Percentiles rank a stretch among this genome's conserved stretches.
These are phyloP conservation scores for Naganishia liquefaciens DNA, from an alignment of 1,284 basidiomycete genomes.

Conservation along the genomic window DNA sequence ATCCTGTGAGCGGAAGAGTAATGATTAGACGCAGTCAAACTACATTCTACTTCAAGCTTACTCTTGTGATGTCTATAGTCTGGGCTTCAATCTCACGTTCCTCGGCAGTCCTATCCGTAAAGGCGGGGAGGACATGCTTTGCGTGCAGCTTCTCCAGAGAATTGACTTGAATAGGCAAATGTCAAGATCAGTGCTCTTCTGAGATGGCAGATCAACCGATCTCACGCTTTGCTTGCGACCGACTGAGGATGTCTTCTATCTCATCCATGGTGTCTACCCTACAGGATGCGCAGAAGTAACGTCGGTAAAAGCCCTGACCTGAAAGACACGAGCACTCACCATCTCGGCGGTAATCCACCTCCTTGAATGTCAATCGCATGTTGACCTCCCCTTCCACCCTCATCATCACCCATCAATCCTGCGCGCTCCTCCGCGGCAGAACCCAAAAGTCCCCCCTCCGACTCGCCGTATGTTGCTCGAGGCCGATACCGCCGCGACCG, in stretches of 20 bases:
- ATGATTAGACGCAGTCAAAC: neutral
- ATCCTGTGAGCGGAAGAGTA: conserved; percentile 60
- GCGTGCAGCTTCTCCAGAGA: conserved; percentile 89
- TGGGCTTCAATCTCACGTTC: conserved; percentile 89
- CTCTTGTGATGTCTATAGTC: conserved; percentile 84
- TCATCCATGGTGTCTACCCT: conserved; percentile 91
- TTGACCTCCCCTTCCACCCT: conserved; percentile 34
- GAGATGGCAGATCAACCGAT: conserved; percentile 36
- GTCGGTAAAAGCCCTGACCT: conserved; percentile 3
- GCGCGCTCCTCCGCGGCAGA: conserved; percentile 26
- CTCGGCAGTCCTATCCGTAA: conserved; percentile 88
- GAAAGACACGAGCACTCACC: conserved; percentile 56
- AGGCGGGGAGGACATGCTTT: conserved; percentile 92
- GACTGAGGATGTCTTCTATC: conserved; percentile 74
- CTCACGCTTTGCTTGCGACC: conserved; percentile 76
- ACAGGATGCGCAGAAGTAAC: conserved; percentile 29
- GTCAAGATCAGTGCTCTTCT: too few relatives aligned
- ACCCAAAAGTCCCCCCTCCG: conserved; percentile 56
- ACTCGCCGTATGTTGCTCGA: conserved; percentile 60
- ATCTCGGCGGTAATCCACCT: conserved; percentile 64
- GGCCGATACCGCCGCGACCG: conserved; percentile 45
- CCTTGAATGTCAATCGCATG: conserved; percentile 61
- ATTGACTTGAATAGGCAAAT: too few relatives aligned
- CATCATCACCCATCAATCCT: conserved; percentile 18
- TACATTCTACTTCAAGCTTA: conserved; percentile 48